Evolutionary conservation across 306 rosid species (phyloP).

Genomic region (Inga leiocalycina): DNA sequence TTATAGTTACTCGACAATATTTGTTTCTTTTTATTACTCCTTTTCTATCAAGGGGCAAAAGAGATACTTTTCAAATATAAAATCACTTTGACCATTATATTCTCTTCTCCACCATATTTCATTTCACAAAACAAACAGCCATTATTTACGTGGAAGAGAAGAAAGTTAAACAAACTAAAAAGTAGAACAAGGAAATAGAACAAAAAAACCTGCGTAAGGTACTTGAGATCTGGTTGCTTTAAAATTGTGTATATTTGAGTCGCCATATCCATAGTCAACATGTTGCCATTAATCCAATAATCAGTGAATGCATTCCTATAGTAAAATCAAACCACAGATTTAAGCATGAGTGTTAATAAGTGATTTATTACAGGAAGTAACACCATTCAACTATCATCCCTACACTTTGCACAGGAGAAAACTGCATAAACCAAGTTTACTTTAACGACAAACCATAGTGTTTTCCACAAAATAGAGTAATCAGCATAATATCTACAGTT

Average conservation of each 20-base stretch:
- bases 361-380: slow-evolving; percentile 30
- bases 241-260: slow-evolving; percentile 82
- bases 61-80: not conserved
- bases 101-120: not conserved
- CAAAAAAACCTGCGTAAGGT: slow-evolving; percentile 78
- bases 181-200: slow-evolving; percentile 23
- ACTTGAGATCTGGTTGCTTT: slow-evolving; percentile 83
- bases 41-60: not conserved
- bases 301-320: slow-evolving; percentile 78
- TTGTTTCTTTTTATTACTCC: not conserved
- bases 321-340: slow-evolving; percentile 29
- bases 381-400: slow-evolving; percentile 25
- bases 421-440: slow-evolving; percentile 10
- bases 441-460: not conserved
- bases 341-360: slow-evolving; percentile 14
- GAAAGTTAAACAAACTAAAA: slow-evolving; percentile 28
- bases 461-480: not conserved
- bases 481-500: not conserved
- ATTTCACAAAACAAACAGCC: not conserved
- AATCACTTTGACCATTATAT: not conserved
- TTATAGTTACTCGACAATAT: not conserved
- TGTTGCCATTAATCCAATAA: slow-evolving; percentile 87
- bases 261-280: slow-evolving; percentile 84
- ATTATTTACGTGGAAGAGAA: slow-evolving; percentile 13
- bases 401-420: slow-evolving; percentile 19